Evolutionary conservation across 225 moss, liverwort and hornwort species (phyloP).

Genomic region (Straminergon stramineum): DNA sequence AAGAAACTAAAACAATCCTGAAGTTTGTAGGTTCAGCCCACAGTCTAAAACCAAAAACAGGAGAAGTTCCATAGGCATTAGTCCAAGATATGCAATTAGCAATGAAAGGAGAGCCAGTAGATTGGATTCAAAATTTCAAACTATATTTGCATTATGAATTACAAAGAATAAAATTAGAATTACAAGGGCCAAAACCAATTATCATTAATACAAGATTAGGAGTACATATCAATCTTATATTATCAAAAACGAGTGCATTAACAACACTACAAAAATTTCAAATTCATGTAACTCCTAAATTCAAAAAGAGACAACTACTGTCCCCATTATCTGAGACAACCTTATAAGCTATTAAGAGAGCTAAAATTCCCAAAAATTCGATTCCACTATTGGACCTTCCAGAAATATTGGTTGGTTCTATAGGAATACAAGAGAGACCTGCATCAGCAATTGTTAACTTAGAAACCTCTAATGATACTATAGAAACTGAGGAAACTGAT

Average conservation of each 20-base stretch:
- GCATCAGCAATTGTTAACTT: too few species aligned
- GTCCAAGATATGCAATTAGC: neutral
- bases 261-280: neutral
- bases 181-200: neutral
- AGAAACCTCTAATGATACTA: too few species aligned
- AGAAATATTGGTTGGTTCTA: too few species aligned
- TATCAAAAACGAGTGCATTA: neutral
- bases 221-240: neutral
- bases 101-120: neutral
- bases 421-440: too few species aligned
- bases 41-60: neutral
- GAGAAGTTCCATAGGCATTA: neutral
- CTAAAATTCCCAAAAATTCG: too few species aligned
- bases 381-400: accelerated
- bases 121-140: neutral
- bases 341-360: too few species aligned
- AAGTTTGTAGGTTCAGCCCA: too few species aligned
- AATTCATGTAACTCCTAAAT: neutral
- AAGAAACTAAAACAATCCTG: too few species aligned
- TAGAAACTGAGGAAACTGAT: too few species aligned
- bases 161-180: neutral
- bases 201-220: neutral
- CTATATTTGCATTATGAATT: neutral
- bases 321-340: too few species aligned
- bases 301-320: neutral